Base-by-base conservation (phyloP, 495 filamentous ascomycete genomes). In the Xanthoparmelia taractica region DNA sequence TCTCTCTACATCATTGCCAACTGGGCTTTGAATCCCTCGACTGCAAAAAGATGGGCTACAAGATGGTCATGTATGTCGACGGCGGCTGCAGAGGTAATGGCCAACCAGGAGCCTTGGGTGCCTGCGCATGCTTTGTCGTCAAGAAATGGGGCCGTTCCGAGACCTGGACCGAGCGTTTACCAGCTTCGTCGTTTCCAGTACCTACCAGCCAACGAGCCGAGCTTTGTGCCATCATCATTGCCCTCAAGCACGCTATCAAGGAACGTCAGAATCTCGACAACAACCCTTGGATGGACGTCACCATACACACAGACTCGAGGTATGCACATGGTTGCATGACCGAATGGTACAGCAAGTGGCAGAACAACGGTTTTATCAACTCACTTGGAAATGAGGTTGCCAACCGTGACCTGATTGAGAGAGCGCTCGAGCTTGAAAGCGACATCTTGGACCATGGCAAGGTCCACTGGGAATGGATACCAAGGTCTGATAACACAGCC, bases 141-240 rank as follows among this genome's bases (percentile, higher is more conserved):
- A 52, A 27, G 63, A 70, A 61, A 47, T 36, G 41, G 45, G 64
- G 38, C 0, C 36, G 27, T 8, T 23, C 41, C 31, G 43, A 45
- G 29, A 31, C 41, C 31, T 50, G 10, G 20, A 59, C 29, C 34
- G 52, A 54, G 20, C 50, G 55, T 8, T 31, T 63, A 23, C 60
- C n/a, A 37, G 18, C 18, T n/a, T 25, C 11, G 37, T 37, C 4
- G 1, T 4, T 8, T 17, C 45, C 41, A 13, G 20, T 25, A 1
- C 71, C 77, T 10, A 78, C 77, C 8, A 77, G 68, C 61, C 76
- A 77, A 61, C 68, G 76, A 59, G 76, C 76, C 17, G 75, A 79
- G 64, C 64, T 79, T 31, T 60, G 60, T 4, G 74, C 73, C 43
- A 70, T 77, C 38, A 75, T 78, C 17, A 11, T 76, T 12, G 77